Evolutionary conservation across 1,284 basidiomycete genomes (phyloP).

Genomic region (Vanrija sp.): DNA sequence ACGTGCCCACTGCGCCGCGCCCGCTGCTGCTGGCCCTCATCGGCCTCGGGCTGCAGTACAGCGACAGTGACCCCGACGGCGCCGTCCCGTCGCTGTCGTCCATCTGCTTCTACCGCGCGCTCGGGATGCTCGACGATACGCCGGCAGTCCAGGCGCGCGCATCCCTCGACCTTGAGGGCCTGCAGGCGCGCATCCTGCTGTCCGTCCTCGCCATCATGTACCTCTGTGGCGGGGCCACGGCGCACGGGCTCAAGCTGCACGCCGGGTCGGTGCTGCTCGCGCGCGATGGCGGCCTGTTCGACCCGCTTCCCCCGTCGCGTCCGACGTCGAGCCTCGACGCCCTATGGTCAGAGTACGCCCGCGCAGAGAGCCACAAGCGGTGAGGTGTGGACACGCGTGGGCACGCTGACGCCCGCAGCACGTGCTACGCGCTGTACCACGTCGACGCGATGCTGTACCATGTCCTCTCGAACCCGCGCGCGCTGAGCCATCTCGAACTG

Average conservation of each 20-base stretch:
- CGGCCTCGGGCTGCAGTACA: constrained; percentile 17
- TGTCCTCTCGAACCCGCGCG: constrained; percentile 27
- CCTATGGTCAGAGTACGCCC: constrained; percentile 22
- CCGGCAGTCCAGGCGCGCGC: background rate
- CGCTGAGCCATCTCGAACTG: constrained; percentile 34
- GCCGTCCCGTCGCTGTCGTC: background rate
- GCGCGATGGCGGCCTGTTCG: constrained; percentile 17
- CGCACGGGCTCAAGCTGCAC: constrained; percentile 18
- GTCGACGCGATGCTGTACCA: constrained; percentile 32
- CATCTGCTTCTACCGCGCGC: constrained; percentile 7
- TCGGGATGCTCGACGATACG: constrained; percentile 6
- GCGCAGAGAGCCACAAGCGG: constrained; percentile 25
- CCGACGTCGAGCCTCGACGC: constrained; percentile 12
- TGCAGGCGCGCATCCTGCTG: constrained; percentile 23
- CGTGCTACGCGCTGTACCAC: constrained; percentile 21
- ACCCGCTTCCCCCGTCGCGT: constrained; percentile 12
- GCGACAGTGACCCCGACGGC: background rate
- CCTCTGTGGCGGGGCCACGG: constrained; percentile 12
- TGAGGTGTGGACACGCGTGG: background rate
- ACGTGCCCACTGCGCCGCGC: constrained; percentile 1
- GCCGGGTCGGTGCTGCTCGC: constrained; percentile 17
- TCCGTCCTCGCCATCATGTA: constrained; percentile 14
- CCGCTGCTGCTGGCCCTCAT: constrained; percentile 16
- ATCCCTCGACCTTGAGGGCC: constrained; percentile 1
- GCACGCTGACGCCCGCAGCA: constrained; percentile 10